Evolutionary conservation across 345 rosid species (phyloP).

Genomic region (Sisymbrium irio): DNA sequence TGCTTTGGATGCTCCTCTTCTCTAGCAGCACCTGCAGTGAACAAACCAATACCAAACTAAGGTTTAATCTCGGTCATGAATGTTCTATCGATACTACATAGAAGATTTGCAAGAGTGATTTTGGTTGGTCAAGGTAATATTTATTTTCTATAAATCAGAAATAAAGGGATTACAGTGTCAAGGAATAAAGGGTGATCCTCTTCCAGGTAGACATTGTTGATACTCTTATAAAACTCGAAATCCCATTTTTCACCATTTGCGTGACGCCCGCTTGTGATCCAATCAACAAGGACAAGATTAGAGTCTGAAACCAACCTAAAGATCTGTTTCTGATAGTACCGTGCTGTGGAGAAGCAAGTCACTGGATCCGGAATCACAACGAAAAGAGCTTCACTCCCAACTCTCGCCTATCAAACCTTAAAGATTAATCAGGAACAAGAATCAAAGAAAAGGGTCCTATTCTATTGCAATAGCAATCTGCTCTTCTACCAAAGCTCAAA

Average conservation of each 20-base stretch:
- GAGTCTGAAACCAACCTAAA: conserved; percentile 66
- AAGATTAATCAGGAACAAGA: background rate
- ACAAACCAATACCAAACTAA: background rate
- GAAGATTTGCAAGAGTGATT: background rate
- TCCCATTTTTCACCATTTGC: conserved; percentile 95
- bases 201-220: conserved; percentile 60
- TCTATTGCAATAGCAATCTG: background rate
- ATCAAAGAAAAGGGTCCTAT: background rate
- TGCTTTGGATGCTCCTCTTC: conserved; percentile 43
- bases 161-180: conserved; percentile 71
- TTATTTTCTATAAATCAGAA: background rate
- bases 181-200: conserved; percentile 66
- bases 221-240: conserved; percentile 75
- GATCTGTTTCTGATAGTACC: conserved; percentile 81
- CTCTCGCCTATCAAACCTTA: conserved; percentile 59
- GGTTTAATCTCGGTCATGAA: background rate
- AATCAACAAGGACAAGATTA: conserved; percentile 75
- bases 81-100: background rate
- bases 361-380: conserved; percentile 89
- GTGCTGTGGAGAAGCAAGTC: conserved; percentile 86
- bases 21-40: conserved; percentile 63
- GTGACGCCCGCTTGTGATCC: conserved; percentile 95
- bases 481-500: background rate
- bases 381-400: conserved; percentile 64
- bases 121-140: background rate